Evolutionary conservation across 768 basidiomycete genomes (phyloP).

Genomic region (Russula emetica): DNA sequence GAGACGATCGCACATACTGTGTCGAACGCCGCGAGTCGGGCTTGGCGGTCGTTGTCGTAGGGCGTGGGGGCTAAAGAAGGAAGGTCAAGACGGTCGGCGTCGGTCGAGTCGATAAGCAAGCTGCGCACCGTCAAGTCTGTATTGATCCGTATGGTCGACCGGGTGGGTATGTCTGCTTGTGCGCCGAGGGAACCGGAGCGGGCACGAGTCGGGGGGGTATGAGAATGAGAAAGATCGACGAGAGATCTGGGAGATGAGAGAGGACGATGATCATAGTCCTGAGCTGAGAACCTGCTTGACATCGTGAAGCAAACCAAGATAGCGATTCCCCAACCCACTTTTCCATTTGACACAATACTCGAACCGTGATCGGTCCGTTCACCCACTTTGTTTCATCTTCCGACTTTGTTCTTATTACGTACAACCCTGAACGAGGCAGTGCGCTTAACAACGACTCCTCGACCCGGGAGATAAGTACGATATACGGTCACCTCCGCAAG

Average conservation of each 20-base stretch:
- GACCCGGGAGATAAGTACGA: too few relatives aligned
- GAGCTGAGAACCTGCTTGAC: conserved; percentile 12
- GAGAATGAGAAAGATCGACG: conserved; percentile 40
- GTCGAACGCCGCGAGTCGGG: conserved; percentile 40
- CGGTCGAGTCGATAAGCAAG: neutral
- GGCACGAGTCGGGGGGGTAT: conserved; percentile 17
- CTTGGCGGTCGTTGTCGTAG: conserved; percentile 46
- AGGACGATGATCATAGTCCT: conserved; percentile 7
- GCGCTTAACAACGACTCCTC: neutral
- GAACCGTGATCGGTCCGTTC: neutral
- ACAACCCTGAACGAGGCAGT: neutral
- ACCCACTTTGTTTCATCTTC: neutral
- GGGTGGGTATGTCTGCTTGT: too few relatives aligned
- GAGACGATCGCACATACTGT: conserved; percentile 26
- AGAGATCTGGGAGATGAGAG: conserved; percentile 38
- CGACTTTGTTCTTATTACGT: neutral
- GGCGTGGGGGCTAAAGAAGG: conserved; percentile 25
- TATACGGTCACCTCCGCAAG: conserved; percentile 33
- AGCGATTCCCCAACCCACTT: neutral
- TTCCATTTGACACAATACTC: neutral
- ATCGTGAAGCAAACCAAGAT: conserved; percentile 6
- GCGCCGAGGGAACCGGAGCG: conserved; percentile 8
- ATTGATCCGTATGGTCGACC: conserved; percentile 14
- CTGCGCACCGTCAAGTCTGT: conserved; percentile 13
- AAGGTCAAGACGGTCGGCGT: too few relatives aligned